A percentile compares a stretch with the other conserved stretches of the same genome.
phyloP scores from a whole-genome alignment of 345 rosid species.

The Linum tenue region DNA sequence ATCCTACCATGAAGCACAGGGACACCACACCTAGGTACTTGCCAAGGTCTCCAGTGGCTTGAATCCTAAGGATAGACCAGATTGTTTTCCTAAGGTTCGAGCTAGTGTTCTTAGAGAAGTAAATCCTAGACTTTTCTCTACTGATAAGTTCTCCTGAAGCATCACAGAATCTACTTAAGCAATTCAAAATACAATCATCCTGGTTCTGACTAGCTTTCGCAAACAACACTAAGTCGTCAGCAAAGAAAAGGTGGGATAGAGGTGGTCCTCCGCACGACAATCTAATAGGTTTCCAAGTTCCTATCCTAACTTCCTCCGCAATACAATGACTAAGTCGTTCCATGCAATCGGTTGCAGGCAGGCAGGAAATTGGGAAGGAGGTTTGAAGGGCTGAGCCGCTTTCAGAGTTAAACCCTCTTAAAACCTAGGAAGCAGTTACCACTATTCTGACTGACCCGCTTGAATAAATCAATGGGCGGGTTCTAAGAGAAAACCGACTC shows the following conservation, averaged over 20 bases:
- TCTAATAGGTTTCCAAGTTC: neutral
- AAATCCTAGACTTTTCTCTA: neutral
- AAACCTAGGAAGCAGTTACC: neutral
- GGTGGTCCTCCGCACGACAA: neutral
- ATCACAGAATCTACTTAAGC: neutral
- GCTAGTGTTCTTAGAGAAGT: neutral
- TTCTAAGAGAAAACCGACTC: neutral
- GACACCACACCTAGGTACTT: neutral
- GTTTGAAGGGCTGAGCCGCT: too few species aligned
- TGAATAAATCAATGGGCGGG: neutral
- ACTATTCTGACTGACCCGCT: neutral
- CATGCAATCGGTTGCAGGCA: neutral
- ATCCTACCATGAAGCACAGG: neutral
- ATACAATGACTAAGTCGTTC: neutral
- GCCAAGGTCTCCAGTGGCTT: neutral
- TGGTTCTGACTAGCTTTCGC: neutral
- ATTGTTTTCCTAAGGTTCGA: neutral
- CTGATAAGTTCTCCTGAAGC: neutral
- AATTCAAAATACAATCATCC: neutral
- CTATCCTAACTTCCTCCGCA: neutral
- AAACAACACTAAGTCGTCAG: neutral
- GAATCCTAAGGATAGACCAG: neutral
- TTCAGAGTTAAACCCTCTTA: neutral
- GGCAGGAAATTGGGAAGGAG: neutral
- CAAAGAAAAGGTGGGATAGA: neutral